These are phyloP conservation scores for Phytophthora crassamura DNA, from an alignment of 352 stramenopile species.

Conservation along the genomic window DNA sequence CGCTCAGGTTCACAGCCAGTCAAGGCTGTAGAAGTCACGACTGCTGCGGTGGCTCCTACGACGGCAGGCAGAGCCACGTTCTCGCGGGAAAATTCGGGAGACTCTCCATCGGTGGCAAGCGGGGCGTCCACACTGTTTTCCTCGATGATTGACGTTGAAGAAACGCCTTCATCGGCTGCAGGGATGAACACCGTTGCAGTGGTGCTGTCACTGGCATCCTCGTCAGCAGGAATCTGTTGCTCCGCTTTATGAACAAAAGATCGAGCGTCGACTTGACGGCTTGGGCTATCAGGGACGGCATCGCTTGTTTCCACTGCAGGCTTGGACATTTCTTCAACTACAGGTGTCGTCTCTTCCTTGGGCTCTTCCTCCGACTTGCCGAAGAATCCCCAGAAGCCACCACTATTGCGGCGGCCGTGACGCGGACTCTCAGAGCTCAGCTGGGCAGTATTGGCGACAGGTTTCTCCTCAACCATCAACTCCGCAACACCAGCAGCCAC, in stretches of 20 bases:
- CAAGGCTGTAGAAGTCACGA: not conserved
- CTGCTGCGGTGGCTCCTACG: not conserved
- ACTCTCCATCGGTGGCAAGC: not conserved
- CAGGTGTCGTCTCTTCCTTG: not conserved
- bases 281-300: too few relatives aligned
- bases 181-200: not conserved
- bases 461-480: too few relatives aligned
- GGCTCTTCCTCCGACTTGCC: constrained; percentile 24
- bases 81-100: not conserved
- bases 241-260: not conserved
- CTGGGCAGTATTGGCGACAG: not conserved
- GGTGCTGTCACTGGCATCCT: not conserved
- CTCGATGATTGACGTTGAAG: not conserved
- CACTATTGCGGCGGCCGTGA: constrained; percentile 8
- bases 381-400: constrained; percentile 39
- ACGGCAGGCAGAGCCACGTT: not conserved
- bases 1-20: not conserved
- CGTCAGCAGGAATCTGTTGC: not conserved
- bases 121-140: not conserved
- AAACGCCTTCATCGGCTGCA: not conserved
- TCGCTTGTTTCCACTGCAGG: too few relatives aligned
- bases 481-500: not conserved
- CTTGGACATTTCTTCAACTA: too few relatives aligned
- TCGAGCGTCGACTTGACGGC: not conserved
- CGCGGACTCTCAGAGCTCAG: constrained; percentile 17